A percentile compares a stretch with the other conserved stretches of the same genome.
Evolutionary conservation across 2,329 filamentous ascomycete species (phyloP).

Genomic region (Corinectria fuckeliana): DNA sequence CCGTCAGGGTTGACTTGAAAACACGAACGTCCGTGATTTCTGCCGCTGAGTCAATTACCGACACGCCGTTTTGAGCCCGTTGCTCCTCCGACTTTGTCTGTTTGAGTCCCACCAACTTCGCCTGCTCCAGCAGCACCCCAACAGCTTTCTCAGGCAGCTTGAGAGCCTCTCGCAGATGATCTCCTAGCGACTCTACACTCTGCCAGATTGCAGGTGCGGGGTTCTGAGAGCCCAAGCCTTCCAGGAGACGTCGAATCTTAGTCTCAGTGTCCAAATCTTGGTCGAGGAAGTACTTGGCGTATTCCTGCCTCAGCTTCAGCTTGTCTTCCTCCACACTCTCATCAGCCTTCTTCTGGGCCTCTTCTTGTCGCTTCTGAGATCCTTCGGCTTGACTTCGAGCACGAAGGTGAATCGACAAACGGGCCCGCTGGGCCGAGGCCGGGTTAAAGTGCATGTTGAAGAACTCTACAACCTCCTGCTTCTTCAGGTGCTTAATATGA

Average conservation of each 20-base stretch:
- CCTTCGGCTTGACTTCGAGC: conserved; percentile 67
- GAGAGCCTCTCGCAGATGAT: conserved; percentile 11
- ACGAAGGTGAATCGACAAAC: conserved; percentile 81
- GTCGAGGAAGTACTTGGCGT: conserved; percentile 13
- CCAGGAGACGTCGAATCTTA: conserved; percentile 4
- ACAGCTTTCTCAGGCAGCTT: conserved; percentile 9
- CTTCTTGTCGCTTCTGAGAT: conserved; percentile 56
- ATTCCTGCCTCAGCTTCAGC: conserved; percentile 10
- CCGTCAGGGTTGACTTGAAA: conserved; percentile 78
- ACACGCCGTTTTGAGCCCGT: conserved; percentile 54
- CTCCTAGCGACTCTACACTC: conserved; percentile 12
- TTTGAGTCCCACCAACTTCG: conserved; percentile 6
- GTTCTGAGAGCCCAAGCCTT: conserved; percentile 11
- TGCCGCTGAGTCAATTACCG: conserved; percentile 47
- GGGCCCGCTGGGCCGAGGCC: conserved; percentile 74
- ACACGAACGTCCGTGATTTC: conserved; percentile 79
- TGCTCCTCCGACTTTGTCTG: conserved; percentile 9
- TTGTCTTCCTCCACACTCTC: conserved; percentile 24
- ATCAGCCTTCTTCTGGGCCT: conserved; percentile 44
- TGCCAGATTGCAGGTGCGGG: conserved; percentile 11
- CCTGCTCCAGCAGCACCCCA: conserved; percentile 8
- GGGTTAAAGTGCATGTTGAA: conserved; percentile 79
- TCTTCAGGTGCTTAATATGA: conserved; percentile 75
- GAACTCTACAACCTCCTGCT: conserved; percentile 80
- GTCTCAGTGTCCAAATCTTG: conserved; percentile 1